These are phyloP conservation scores for Gomphus bonarii DNA, from an alignment of 1,284 basidiomycete genomes.

Conservation along the genomic window DNA sequence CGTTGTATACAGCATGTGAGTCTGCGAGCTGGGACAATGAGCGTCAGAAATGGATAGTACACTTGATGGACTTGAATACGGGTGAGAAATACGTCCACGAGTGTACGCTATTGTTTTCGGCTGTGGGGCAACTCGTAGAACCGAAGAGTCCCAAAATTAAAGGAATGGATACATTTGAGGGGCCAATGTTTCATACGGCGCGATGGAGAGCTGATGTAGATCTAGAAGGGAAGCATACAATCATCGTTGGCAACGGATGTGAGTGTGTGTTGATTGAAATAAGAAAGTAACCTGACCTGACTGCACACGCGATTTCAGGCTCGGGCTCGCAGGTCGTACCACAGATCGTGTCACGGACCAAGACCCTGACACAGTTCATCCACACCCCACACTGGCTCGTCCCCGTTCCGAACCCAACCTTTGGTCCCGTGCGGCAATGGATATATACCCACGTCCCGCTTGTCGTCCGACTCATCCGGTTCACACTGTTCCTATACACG, in stretches of 20 bases:
- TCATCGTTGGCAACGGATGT: slow-evolving; percentile 43
- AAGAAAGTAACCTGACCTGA: too few relatives aligned
- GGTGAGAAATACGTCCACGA: slow-evolving; percentile 8
- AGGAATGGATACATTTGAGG: slow-evolving; percentile 32
- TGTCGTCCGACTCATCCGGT: not conserved
- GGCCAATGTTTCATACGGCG: slow-evolving; percentile 36
- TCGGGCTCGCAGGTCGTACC: slow-evolving; percentile 9
- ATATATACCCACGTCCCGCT: not conserved
- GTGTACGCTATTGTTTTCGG: slow-evolving; percentile 10
- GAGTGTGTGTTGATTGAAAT: not conserved
- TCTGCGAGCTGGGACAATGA: slow-evolving; percentile 12
- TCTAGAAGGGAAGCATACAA: slow-evolving; percentile 32
- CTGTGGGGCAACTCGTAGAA: slow-evolving; percentile 21
- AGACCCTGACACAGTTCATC: slow-evolving; percentile 8
- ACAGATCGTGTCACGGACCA: not conserved
- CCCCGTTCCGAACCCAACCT: not conserved
- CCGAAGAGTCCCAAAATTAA: slow-evolving; percentile 27
- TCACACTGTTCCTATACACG: not conserved
- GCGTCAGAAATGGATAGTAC: slow-evolving; percentile 7
- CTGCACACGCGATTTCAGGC: too few relatives aligned
- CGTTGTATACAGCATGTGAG: slow-evolving; percentile 9
- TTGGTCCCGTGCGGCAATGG: not conserved
- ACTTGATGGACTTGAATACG: slow-evolving; percentile 2
- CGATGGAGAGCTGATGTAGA: slow-evolving; percentile 32
- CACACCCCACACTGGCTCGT: slow-evolving; percentile 7